Evolutionary conservation across 2,329 filamentous ascomycete genomes (phyloP).

Genomic region (Aspergillus caelatus): DNA sequence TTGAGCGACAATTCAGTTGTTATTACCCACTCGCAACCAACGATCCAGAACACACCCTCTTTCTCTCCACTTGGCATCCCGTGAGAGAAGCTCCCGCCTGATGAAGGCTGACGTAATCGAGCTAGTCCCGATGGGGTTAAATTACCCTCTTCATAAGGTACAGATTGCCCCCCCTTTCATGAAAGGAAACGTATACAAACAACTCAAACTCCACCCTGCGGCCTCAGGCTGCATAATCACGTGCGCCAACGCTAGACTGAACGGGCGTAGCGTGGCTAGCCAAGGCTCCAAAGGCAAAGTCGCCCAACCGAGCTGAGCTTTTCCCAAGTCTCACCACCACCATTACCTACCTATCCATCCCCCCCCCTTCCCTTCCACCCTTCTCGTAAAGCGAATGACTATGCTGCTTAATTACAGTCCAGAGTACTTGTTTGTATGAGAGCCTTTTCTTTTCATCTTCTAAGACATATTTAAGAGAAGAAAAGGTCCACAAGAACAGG

Average conservation of each 20-base stretch:
- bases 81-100: conserved; percentile 22
- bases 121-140: background rate
- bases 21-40: background rate
- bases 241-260: conserved; percentile 5
- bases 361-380: conserved; percentile 20
- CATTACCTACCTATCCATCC: conserved; percentile 14
- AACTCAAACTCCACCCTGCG: conserved; percentile 20
- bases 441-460: conserved; percentile 30
- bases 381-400: conserved; percentile 45
- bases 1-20: conserved; percentile 4
- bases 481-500: conserved; percentile 20
- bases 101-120: conserved; percentile 31
- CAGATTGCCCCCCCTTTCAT: background rate
- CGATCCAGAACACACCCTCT: conserved; percentile 13
- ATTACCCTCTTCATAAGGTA: background rate
- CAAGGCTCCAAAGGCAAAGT: conserved; percentile 10
- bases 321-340: conserved; percentile 27
- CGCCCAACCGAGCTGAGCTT: conserved; percentile 25
- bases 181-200: conserved; percentile 22
- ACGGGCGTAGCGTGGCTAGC: background rate
- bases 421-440: conserved; percentile 42
- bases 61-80: conserved; percentile 34
- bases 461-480: conserved; percentile 32
- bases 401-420: conserved; percentile 36
- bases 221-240: background rate